These are phyloP conservation scores for Hippophae gyantsensis DNA, from an alignment of 306 rosid species.

Conservation along the genomic window DNA sequence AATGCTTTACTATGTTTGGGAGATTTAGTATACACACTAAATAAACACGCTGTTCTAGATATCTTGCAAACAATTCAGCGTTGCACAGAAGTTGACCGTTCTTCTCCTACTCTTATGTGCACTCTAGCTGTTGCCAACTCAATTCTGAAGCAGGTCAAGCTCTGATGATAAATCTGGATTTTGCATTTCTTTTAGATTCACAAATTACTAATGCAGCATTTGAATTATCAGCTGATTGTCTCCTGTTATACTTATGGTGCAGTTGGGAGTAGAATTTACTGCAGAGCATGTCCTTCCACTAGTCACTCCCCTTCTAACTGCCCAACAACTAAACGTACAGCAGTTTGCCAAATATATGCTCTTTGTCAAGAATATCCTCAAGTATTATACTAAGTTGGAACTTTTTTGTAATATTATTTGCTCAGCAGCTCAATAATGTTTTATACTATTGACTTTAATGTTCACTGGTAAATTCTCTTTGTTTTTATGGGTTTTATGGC, in stretches of 20 bases:
- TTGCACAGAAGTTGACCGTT: slow-evolving; percentile 88
- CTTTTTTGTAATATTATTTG: no score
- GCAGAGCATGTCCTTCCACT: slow-evolving; percentile 96
- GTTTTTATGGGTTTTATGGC: slow-evolving; percentile 17
- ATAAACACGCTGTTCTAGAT: slow-evolving; percentile 72
- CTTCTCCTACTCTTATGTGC: slow-evolving; percentile 99
- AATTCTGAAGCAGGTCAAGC: slow-evolving; percentile 68
- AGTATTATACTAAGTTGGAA: slow-evolving; percentile 25
- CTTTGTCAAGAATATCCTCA: slow-evolving; percentile 91
- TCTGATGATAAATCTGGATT: background rate
- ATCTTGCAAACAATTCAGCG: slow-evolving; percentile 94
- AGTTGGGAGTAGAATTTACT: slow-evolving; percentile 89
- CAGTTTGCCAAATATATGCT: slow-evolving; percentile 98
- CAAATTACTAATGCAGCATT: slow-evolving; percentile 10
- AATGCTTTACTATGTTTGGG: slow-evolving; percentile 91
- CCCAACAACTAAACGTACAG: slow-evolving; percentile 91
- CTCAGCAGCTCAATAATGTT: background rate
- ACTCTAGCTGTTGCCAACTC: slow-evolving; percentile 96
- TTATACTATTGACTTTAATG: background rate
- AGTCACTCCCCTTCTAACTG: slow-evolving; percentile 66
- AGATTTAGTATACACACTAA: slow-evolving; percentile 67
- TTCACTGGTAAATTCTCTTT: slow-evolving; percentile 3
- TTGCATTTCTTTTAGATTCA: slow-evolving; percentile 3
- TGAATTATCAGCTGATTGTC: slow-evolving; percentile 15
- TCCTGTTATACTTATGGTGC: slow-evolving; percentile 29